phyloP scores from a whole-genome alignment of 2,329 filamentous ascomycete genomes.

The Diaporthe batatas region DNA sequence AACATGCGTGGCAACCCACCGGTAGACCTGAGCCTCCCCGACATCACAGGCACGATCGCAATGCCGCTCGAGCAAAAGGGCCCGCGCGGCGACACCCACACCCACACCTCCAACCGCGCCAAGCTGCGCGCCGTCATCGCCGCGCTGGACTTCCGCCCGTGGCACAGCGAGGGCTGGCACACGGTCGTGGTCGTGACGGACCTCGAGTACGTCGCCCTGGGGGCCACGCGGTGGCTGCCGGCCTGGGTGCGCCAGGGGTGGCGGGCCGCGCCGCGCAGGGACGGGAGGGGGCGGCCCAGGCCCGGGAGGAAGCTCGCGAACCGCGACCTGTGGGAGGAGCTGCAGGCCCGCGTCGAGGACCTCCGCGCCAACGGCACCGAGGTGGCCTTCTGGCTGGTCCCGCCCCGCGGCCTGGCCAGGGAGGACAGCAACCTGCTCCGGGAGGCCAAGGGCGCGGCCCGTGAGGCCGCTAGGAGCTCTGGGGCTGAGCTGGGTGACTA shows the following conservation, averaged over 20 bases:
- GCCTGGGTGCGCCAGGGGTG: constrained; percentile 57
- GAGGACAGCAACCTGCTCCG: constrained; percentile 26
- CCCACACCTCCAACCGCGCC: constrained; percentile 60
- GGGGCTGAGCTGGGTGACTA: constrained; percentile 8
- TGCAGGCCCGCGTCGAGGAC: constrained; percentile 48
- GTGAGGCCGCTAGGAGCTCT: constrained; percentile 2
- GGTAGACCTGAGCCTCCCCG: not conserved
- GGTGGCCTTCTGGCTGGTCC: constrained; percentile 36
- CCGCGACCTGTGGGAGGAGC: constrained; percentile 58
- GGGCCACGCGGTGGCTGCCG: constrained; percentile 55
- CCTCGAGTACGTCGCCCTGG: constrained; percentile 59
- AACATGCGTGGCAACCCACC: not conserved
- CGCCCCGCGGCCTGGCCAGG: constrained; percentile 5
- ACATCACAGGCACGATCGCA: constrained; percentile 44
- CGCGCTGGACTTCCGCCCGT: constrained; percentile 57
- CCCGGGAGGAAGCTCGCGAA: constrained; percentile 49
- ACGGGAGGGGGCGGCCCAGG: constrained; percentile 40
- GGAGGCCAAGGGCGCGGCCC: constrained; percentile 23
- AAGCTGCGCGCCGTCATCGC: constrained; percentile 61
- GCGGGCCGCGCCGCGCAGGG: constrained; percentile 48
- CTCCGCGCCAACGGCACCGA: constrained; percentile 19
- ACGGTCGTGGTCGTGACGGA: constrained; percentile 62
- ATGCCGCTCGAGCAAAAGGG: constrained; percentile 55
- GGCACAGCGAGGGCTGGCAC: constrained; percentile 56
- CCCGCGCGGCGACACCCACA: constrained; percentile 49